These are phyloP conservation scores for Pontederia paniculata DNA, from an alignment of 176 grass and related monocot species.

Conservation along the genomic window DNA sequence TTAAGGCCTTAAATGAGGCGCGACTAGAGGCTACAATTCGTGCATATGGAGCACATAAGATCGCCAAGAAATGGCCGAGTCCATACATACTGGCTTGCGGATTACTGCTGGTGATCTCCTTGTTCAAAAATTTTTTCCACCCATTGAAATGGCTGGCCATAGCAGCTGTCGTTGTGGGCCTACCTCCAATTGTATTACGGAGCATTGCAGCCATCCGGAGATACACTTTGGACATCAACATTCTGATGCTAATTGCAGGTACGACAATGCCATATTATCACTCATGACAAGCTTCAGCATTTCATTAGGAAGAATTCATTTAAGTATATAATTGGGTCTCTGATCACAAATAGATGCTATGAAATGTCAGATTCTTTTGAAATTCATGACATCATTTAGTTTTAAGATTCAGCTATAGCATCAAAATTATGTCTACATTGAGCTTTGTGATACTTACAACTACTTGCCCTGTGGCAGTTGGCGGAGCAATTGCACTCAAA, in stretches of 20 bases:
- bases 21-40: constrained; percentile 51
- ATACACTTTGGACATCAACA: constrained; percentile 55
- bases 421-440: too few relatives aligned
- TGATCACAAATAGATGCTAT: too few relatives aligned
- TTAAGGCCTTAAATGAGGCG: constrained; percentile 44
- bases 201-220: constrained; percentile 12
- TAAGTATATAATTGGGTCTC: neutral
- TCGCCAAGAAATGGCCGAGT: constrained; percentile 39
- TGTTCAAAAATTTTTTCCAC: constrained; percentile 29
- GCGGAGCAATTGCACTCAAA: constrained; percentile 34
- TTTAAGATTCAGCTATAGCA: too few relatives aligned
- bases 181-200: constrained; percentile 37
- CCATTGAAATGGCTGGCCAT: constrained; percentile 43
- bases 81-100: constrained; percentile 35
- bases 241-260: constrained; percentile 45
- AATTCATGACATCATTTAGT: too few relatives aligned
- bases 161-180: constrained; percentile 27
- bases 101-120: constrained; percentile 35
- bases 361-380: too few relatives aligned
- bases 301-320: too few relatives aligned
- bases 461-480: constrained; percentile 7
- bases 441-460: neutral
- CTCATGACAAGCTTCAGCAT: too few relatives aligned
- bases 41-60: constrained; percentile 21
- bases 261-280: neutral